Evolutionary conservation across 2,329 filamentous ascomycete genomes (phyloP).

Genomic region (Alternaria arborescens): DNA sequence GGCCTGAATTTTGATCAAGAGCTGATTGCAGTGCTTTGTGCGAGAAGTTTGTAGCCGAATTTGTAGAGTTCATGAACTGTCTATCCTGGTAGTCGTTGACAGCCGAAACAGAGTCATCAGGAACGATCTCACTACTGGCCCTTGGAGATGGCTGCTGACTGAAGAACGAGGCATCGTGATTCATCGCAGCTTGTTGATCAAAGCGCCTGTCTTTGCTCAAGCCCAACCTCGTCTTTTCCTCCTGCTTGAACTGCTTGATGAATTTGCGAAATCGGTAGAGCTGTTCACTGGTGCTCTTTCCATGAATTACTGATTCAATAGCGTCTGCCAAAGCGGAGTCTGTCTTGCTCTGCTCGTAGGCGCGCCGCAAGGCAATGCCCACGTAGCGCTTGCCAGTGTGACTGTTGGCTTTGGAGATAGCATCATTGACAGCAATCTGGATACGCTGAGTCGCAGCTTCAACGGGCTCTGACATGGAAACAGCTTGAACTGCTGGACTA

Average conservation of each 20-base stretch:
- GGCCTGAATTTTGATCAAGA: conserved; percentile 18
- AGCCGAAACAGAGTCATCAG: conserved; percentile 36
- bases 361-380: conserved; percentile 52
- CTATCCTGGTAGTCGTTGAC: conserved; percentile 30
- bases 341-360: conserved; percentile 53
- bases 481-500: conserved; percentile 29
- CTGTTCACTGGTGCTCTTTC: conserved; percentile 52
- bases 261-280: conserved; percentile 52
- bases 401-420: conserved; percentile 52
- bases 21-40: conserved; percentile 29
- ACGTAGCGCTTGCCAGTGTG: conserved; percentile 38
- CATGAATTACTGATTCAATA: conserved; percentile 55
- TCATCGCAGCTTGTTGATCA: conserved; percentile 41
- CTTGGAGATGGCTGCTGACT: conserved; percentile 33
- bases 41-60: conserved; percentile 26
- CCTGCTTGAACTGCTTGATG: conserved; percentile 54
- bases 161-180: conserved; percentile 32
- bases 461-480: conserved; percentile 20
- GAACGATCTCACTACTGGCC: conserved; percentile 36
- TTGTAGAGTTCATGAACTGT: conserved; percentile 12
- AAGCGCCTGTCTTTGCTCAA: conserved; percentile 26
- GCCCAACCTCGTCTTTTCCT: conserved; percentile 33
- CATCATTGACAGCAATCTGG: conserved; percentile 53
- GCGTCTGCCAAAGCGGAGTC: conserved; percentile 50
- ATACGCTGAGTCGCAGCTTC: conserved; percentile 37